Conservation (phyloP, 257 asterid species). For the Cordia subcordata region DNA sequence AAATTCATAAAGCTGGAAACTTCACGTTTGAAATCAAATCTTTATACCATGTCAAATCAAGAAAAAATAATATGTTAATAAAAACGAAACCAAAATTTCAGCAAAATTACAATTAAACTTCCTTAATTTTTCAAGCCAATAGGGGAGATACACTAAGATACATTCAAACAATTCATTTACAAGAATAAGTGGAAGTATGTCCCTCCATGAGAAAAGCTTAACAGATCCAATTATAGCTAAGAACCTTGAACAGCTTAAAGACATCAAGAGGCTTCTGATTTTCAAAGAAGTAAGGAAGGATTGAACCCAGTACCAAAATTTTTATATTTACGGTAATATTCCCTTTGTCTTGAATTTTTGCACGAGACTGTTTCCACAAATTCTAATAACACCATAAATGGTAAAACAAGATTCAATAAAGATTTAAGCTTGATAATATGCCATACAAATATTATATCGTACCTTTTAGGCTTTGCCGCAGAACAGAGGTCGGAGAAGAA, state of each 20-base stretch:
- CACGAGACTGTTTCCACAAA: too few species aligned
- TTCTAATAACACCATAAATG: not conserved
- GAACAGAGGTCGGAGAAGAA: not conserved
- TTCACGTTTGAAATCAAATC: not conserved
- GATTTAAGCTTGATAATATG: not conserved
- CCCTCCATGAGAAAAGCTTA: not conserved
- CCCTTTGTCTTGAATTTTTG: too few species aligned
- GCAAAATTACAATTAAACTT: too few species aligned
- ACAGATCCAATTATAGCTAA: not conserved
- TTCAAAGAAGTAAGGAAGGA: too few species aligned
- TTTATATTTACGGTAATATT: too few species aligned
- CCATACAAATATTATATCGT: not conserved
- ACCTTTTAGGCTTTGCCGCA: not conserved
- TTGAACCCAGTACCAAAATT: too few species aligned
- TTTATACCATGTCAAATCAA: not conserved
- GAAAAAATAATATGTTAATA: too few species aligned
- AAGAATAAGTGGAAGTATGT: too few species aligned
- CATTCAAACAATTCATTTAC: not conserved
- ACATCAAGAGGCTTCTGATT: too few species aligned
- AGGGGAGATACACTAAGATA: not conserved
- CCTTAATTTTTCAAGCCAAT: too few species aligned
- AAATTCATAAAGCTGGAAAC: not conserved
- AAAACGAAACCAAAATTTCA: not conserved
- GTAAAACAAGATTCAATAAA: not conserved
- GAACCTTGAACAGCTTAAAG: not conserved